Evolutionary conservation across 2,329 filamentous ascomycete species (phyloP).

Genomic region (Xylariaceae sp.): DNA sequence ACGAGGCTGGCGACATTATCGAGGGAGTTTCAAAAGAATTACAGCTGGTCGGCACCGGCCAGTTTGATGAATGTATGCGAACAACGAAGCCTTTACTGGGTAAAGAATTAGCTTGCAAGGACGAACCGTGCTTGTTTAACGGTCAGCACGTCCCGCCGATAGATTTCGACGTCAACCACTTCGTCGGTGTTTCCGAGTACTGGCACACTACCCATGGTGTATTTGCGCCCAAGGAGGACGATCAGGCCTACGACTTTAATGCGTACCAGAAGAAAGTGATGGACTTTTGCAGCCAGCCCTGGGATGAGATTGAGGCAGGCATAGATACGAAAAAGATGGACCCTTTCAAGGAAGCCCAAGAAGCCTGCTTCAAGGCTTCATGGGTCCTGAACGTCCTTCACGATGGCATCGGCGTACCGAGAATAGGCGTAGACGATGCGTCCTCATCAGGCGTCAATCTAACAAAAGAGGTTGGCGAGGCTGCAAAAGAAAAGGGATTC

Average conservation of each 20-base stretch:
- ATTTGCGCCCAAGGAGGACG: constrained; percentile 72
- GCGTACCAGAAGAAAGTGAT: constrained; percentile 82
- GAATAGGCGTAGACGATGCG: constrained; percentile 68
- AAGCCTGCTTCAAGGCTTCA: constrained; percentile 95
- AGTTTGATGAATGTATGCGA: constrained; percentile 77
- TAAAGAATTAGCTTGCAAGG: constrained; percentile 78
- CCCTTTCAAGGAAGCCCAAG: constrained; percentile 71
- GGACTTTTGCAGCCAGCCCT: constrained; percentile 79
- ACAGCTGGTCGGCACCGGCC: constrained; percentile 73
- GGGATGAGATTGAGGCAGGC: constrained; percentile 67
- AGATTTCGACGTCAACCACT: constrained; percentile 96
- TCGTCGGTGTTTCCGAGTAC: constrained; percentile 95
- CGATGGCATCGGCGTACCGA: constrained; percentile 89
- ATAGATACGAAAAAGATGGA: constrained; percentile 65
- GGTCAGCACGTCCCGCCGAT: constrained; percentile 91
- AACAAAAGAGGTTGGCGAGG: constrained; percentile 63
- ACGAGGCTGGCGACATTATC: constrained; percentile 60
- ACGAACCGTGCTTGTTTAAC: constrained; percentile 82
- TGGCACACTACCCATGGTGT: constrained; percentile 98
- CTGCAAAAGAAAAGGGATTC: constrained; percentile 68
- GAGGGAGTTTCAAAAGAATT: constrained; percentile 38
- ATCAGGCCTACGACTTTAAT: constrained; percentile 74
- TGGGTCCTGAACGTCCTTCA: constrained; percentile 97
- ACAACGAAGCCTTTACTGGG: constrained; percentile 81
- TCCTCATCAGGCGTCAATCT: constrained; percentile 53